A percentile compares a stretch with the other conserved stretches of the same genome.
These are phyloP conservation scores for Kwoniella newhampshirensis DNA, from an alignment of 768 basidiomycete genomes.

Conservation along the genomic window DNA sequence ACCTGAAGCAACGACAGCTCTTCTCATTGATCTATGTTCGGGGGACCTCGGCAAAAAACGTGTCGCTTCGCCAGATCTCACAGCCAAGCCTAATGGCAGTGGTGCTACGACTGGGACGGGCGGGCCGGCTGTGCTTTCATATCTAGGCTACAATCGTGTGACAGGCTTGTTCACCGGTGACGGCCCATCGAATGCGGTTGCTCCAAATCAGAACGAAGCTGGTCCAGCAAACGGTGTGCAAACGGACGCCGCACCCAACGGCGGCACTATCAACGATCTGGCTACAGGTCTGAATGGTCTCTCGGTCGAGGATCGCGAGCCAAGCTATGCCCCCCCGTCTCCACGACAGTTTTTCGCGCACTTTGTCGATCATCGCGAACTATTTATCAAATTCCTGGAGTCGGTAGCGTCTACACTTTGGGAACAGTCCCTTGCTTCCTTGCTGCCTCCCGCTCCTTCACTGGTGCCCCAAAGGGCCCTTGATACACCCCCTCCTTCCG, in stretches of 20 bases:
- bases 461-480: constrained; percentile 8
- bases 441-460: not conserved
- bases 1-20: constrained; percentile 82
- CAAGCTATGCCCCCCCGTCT: constrained; percentile 59
- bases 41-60: constrained; percentile 56
- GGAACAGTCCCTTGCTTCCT: constrained; percentile 63
- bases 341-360: constrained; percentile 88
- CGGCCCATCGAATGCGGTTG: constrained; percentile 53
- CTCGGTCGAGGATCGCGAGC: constrained; percentile 14
- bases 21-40: constrained; percentile 89
- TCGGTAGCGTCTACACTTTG: constrained; percentile 76
- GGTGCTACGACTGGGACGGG: constrained; percentile 17
- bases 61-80: constrained; percentile 8
- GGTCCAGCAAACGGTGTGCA: constrained; percentile 37
- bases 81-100: constrained; percentile 29
- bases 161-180: constrained; percentile 52
- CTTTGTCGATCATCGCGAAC: constrained; percentile 81
- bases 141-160: constrained; percentile 70
- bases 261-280: constrained; percentile 10
- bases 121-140: constrained; percentile 69
- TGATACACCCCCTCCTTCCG: constrained; percentile 16
- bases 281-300: constrained; percentile 3
- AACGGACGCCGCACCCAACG: constrained; percentile 8
- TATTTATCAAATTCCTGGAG: constrained; percentile 86
- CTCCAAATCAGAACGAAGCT: constrained; percentile 55